A percentile compares a stretch with the other conserved stretches of the same genome.
Conservation (phyloP, 2,329 filamentous ascomycete species). For the Pezicula neosporulosa region DNA sequence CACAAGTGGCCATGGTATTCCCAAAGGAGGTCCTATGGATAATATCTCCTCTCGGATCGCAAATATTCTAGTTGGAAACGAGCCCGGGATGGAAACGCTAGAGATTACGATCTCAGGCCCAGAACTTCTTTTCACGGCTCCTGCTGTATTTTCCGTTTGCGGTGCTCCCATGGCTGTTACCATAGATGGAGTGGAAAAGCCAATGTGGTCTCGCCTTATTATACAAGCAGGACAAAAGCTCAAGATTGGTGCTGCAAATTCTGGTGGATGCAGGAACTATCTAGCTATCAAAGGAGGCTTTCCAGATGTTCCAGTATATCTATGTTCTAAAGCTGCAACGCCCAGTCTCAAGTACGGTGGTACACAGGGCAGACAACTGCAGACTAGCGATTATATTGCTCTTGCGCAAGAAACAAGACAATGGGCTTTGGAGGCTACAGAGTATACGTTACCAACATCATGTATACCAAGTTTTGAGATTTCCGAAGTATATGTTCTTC, state of each 20-base stretch:
- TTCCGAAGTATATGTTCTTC: conserved; percentile 23
- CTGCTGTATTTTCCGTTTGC: conserved; percentile 53
- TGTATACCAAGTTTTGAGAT: conserved; percentile 13
- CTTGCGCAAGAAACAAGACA: conserved; percentile 2
- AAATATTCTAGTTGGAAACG: conserved; percentile 57
- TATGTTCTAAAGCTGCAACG: conserved; percentile 40
- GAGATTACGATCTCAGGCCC: conserved; percentile 60
- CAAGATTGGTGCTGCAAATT: conserved; percentile 50
- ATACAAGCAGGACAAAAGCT: conserved; percentile 48
- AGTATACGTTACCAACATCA: conserved; percentile 4
- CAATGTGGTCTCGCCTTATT: conserved; percentile 53
- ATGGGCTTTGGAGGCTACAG: conserved; percentile 2
- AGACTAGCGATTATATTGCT: conserved; percentile 12
- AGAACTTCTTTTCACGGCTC: conserved; percentile 50
- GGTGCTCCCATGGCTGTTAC: conserved; percentile 50
- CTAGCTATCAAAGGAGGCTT: conserved; percentile 54
- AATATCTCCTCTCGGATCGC: conserved; percentile 34
- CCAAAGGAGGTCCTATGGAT: conserved; percentile 39
- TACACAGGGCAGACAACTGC: conserved; percentile 35
- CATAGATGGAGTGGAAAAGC: conserved; percentile 43
- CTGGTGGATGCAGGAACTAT: conserved; percentile 53
- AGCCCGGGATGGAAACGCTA: conserved; percentile 45
- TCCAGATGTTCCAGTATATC: conserved; percentile 39
- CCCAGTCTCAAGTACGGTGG: conserved; percentile 42
- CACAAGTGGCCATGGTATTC: conserved; percentile 36